A percentile compares a stretch with the other conserved stretches of the same genome.
These are phyloP conservation scores for Aureobasidium sp. DNA, from an alignment of 2,329 filamentous ascomycete species.

Conservation along the genomic window DNA sequence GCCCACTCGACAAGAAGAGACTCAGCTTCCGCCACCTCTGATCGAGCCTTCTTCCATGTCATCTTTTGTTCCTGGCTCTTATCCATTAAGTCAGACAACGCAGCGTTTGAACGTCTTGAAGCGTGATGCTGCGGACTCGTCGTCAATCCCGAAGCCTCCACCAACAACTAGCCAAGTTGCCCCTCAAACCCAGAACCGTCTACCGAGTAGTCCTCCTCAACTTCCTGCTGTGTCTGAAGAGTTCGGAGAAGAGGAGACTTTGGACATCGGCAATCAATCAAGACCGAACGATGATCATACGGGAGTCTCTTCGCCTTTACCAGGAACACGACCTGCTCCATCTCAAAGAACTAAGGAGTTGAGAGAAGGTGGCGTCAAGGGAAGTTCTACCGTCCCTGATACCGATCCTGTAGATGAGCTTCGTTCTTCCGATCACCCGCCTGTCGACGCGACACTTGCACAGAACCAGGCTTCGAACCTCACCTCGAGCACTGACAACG, in stretches of 20 bases:
- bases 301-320: conserved; percentile 15
- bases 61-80: conserved; percentile 29
- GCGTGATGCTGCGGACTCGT: conserved; percentile 13
- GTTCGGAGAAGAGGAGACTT: neutral
- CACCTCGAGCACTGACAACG: neutral
- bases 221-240: conserved; percentile 6
- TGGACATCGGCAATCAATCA: neutral
- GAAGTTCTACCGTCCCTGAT: conserved; percentile 21
- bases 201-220: conserved; percentile 29
- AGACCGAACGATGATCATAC: neutral
- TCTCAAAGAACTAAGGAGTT: neutral
- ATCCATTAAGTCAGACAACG: conserved; percentile 23
- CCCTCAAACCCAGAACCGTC: conserved; percentile 20
- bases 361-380: neutral
- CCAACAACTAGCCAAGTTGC: conserved; percentile 14
- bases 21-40: conserved; percentile 24
- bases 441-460: neutral
- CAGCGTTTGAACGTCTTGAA: neutral
- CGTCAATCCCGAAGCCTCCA: conserved; percentile 19
- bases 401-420: conserved; percentile 21
- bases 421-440: conserved; percentile 6
- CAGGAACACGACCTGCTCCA: neutral
- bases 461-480: conserved; percentile 12
- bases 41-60: conserved; percentile 30
- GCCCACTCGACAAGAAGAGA: conserved; percentile 24